Percentiles rank a stretch among this genome's conserved stretches.
Conservation (phyloP, 2,329 filamentous ascomycete genomes). For the Scedosporium boydii region DNA sequence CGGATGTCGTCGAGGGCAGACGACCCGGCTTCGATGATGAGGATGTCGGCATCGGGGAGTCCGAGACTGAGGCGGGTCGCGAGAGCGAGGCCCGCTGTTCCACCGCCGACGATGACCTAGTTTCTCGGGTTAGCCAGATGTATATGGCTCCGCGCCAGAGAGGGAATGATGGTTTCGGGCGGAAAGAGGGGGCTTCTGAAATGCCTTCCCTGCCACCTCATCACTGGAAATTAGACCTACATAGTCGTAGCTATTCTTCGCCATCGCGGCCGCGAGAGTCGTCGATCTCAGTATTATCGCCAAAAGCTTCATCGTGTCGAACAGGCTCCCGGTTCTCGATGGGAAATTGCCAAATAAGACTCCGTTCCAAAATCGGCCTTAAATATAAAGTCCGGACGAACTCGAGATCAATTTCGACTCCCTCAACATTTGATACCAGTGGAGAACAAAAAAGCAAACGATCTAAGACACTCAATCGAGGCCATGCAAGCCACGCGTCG, state of each 20-base stretch:
- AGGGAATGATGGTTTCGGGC: background rate
- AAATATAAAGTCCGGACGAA: too few relatives aligned
- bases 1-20: constrained; percentile 18
- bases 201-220: background rate
- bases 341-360: too few relatives aligned
- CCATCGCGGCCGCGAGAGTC: background rate
- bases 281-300: background rate
- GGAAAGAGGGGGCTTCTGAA: background rate
- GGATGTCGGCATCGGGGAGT: constrained; percentile 18
- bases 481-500: too few relatives aligned
- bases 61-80: constrained; percentile 22
- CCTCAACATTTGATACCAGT: too few relatives aligned
- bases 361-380: too few relatives aligned
- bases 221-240: background rate
- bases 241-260: background rate
- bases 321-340: too few relatives aligned
- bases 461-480: too few relatives aligned
- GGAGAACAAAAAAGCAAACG: too few relatives aligned
- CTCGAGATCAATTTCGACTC: too few relatives aligned
- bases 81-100: constrained; percentile 22
- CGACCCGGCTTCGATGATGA: constrained; percentile 20
- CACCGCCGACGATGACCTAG: constrained; percentile 22
- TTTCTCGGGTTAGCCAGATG: background rate
- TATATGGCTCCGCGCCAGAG: background rate
- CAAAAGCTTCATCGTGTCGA: background rate